phyloP scores from a whole-genome alignment of 805 yeast genomes.

The Torulaspora quercuum region DNA sequence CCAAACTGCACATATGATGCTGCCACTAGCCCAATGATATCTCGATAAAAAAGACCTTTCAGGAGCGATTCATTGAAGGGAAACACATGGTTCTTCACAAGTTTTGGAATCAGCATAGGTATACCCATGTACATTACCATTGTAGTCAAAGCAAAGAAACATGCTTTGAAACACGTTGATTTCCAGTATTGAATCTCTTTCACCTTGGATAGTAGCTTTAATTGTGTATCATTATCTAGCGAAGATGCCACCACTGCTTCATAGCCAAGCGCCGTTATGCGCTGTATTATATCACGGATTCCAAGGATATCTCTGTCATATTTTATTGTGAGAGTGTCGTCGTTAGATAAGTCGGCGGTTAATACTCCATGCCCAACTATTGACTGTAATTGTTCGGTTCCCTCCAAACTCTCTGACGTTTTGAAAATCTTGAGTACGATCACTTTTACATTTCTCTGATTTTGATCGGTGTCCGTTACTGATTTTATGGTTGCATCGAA shows the following conservation, averaged over 20 bases:
- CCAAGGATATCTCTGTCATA: conserved; percentile 56
- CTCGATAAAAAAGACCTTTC: conserved; percentile 31
- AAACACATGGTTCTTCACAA: conserved; percentile 33
- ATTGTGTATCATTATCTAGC: conserved; percentile 63
- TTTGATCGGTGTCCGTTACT: conserved; percentile 1
- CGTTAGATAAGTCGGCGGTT: conserved; percentile 5
- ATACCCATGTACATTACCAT: conserved; percentile 46
- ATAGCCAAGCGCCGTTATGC: conserved; percentile 51
- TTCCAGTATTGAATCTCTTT: conserved; percentile 76
- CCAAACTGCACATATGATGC: conserved; percentile 59
- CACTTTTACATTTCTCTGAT: conserved; percentile 10
- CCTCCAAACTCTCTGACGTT: conserved; percentile 52
- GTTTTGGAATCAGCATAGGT: conserved; percentile 40
- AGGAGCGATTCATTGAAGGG: conserved; percentile 29
- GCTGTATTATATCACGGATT: conserved; percentile 56
- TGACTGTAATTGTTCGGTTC: conserved; percentile 5
- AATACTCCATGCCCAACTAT: conserved; percentile 11
- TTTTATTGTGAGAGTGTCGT: conserved; percentile 32
- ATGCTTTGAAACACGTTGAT: conserved; percentile 48
- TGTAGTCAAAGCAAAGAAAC: conserved; percentile 62
- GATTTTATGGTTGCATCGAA: conserved; percentile 48
- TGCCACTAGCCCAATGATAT: conserved; percentile 61
- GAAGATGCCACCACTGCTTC: conserved; percentile 46
- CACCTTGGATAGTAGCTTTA: conserved; percentile 61
- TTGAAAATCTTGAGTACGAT: conserved; percentile 47